These are phyloP conservation scores for Colletotrichum godetiae DNA, from an alignment of 2,329 filamentous ascomycete species.

Conservation along the genomic window DNA sequence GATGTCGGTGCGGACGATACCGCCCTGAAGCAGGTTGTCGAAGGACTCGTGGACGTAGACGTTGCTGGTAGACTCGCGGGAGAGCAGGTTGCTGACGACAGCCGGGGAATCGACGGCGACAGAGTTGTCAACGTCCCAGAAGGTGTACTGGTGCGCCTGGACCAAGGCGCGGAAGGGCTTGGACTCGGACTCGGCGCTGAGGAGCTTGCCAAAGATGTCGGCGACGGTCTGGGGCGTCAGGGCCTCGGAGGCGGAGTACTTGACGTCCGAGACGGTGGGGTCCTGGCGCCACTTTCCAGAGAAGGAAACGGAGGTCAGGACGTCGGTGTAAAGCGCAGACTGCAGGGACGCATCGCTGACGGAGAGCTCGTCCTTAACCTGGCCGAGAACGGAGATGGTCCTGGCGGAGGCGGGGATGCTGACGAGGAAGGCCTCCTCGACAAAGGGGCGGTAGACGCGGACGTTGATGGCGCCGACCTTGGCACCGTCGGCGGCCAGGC, in stretches of 20 bases:
- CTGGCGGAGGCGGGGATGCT: slow-evolving; percentile 80
- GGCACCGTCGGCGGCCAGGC: slow-evolving; percentile 77
- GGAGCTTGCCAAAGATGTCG: slow-evolving; percentile 58
- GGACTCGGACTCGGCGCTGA: slow-evolving; percentile 63
- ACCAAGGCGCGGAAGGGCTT: slow-evolving; percentile 57
- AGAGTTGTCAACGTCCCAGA: slow-evolving; percentile 91
- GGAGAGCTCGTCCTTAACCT: slow-evolving; percentile 79
- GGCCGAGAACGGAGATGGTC: slow-evolving; percentile 87
- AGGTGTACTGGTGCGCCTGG: slow-evolving; percentile 84
- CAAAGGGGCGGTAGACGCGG: slow-evolving; percentile 92
- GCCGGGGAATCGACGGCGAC: slow-evolving; percentile 72
- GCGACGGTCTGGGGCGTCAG: slow-evolving; percentile 67
- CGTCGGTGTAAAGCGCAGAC: slow-evolving; percentile 92
- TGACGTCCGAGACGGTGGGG: slow-evolving; percentile 82
- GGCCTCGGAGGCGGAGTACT: slow-evolving; percentile 80
- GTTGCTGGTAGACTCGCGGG: slow-evolving; percentile 76
- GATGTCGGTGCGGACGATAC: slow-evolving; percentile 85
- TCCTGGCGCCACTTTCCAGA: slow-evolving; percentile 72
- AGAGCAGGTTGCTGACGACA: slow-evolving; percentile 69
- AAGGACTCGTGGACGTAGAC: slow-evolving; percentile 71
- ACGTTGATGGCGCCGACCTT: slow-evolving; percentile 92
- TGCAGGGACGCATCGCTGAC: slow-evolving; percentile 81
- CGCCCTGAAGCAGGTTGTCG: slow-evolving; percentile 78
- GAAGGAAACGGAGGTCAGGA: slow-evolving; percentile 86
- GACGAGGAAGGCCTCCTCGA: slow-evolving; percentile 92